These are phyloP conservation scores for Hanseniaspora lachancei DNA, from an alignment of 805 yeast species.

Conservation along the genomic window DNA sequence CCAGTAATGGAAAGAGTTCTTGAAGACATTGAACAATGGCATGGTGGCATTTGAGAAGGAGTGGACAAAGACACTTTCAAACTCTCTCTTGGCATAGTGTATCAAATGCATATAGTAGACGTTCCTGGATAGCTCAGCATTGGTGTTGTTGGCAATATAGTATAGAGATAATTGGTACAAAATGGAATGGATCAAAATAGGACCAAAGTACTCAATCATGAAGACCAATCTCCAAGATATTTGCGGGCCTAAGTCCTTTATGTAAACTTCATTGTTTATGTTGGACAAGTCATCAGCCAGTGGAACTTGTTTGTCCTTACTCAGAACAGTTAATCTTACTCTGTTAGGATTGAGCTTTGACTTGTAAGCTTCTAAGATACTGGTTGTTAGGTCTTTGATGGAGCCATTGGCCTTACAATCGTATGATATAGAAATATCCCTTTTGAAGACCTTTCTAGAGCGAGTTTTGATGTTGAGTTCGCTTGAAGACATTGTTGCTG, in stretches of 20 bases:
- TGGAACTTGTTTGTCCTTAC: constrained; percentile 26
- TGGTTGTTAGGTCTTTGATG: constrained; percentile 18
- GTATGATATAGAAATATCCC: neutral
- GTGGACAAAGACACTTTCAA: constrained; percentile 76
- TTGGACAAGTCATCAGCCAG: constrained; percentile 26
- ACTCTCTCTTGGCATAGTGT: constrained; percentile 80
- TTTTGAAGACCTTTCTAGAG: constrained; percentile 30
- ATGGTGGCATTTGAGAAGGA: constrained; percentile 77
- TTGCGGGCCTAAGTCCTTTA: constrained; percentile 89
- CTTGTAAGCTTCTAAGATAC: constrained; percentile 29
- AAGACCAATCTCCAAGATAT: constrained; percentile 87
- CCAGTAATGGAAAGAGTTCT: constrained; percentile 90
- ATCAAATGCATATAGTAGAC: constrained; percentile 39
- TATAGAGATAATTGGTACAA: constrained; percentile 31
- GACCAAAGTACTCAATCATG: constrained; percentile 78
- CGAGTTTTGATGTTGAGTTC: constrained; percentile 43
- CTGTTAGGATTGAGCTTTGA: constrained; percentile 35
- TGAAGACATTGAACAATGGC: constrained; percentile 80
- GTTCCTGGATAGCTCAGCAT: constrained; percentile 23
- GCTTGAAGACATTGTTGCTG: constrained; percentile 12
- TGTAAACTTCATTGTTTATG: constrained; percentile 33
- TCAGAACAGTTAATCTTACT: constrained; percentile 39
- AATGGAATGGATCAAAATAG: constrained; percentile 64
- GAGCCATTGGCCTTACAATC: neutral
- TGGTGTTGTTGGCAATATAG: constrained; percentile 11